These are phyloP conservation scores for Kodamaea jinghongensis DNA, from an alignment of 805 yeast species.

Conservation along the genomic window DNA sequence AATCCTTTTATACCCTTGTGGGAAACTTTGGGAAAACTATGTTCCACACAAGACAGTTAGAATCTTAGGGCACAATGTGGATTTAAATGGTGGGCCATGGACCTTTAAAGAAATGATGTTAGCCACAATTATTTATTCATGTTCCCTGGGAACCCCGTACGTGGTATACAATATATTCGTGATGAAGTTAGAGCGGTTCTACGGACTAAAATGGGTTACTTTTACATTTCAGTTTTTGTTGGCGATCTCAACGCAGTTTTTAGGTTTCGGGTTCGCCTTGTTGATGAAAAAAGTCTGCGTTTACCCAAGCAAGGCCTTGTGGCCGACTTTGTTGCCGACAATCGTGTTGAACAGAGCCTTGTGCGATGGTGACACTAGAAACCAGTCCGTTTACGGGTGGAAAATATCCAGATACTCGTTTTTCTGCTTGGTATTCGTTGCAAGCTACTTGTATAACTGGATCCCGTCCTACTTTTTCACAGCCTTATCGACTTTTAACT, in stretches of 20 bases:
- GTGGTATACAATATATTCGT: conserved; percentile 42
- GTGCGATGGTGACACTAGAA: conserved; percentile 27
- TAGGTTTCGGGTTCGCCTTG: conserved; percentile 70
- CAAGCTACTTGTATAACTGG: conserved; percentile 43
- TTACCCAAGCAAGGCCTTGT: conserved; percentile 40
- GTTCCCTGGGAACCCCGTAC: conserved; percentile 43
- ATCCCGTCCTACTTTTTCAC: conserved; percentile 40
- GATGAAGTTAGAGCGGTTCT: conserved; percentile 41
- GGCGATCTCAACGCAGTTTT: conserved; percentile 53
- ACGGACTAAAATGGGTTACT: conserved; percentile 42
- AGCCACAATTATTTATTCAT: conserved; percentile 41
- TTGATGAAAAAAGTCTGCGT: conserved; percentile 54
- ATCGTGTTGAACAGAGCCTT: conserved; percentile 43
- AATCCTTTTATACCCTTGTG: conserved; percentile 38
- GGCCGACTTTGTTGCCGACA: conserved; percentile 46
- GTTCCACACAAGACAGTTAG: conserved; percentile 23
- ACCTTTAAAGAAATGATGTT: conserved; percentile 46
- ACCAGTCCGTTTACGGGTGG: conserved; percentile 35
- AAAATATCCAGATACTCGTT: conserved; percentile 40
- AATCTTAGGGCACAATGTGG: conserved; percentile 21
- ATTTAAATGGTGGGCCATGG: conserved; percentile 44
- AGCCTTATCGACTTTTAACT: conserved; percentile 39
- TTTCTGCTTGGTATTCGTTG: conserved; percentile 30
- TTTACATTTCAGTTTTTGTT: conserved; percentile 55
- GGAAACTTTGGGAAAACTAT: conserved; percentile 37